These are phyloP conservation scores for Plasmodium knowlesi DNA, from an alignment of 169 alveolate genomes.

Conservation along the genomic window DNA sequence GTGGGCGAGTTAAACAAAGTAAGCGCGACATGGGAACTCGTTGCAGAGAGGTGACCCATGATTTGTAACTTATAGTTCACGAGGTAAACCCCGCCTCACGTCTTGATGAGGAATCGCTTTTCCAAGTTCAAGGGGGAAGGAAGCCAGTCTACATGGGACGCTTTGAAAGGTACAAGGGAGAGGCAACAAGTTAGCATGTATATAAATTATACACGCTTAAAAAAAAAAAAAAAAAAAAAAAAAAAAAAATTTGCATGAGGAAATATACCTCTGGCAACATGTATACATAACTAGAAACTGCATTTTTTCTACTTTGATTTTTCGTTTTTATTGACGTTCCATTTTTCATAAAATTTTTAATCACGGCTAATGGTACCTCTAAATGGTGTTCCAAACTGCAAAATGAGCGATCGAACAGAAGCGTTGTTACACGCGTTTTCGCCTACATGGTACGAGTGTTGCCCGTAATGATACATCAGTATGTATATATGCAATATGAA, in stretches of 20 bases:
- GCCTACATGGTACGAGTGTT: neutral
- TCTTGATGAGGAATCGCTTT: neutral
- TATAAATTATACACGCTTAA: neutral
- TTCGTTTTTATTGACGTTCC: neutral
- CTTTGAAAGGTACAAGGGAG: neutral
- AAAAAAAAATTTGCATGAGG: constrained; percentile 1
- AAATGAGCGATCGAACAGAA: neutral
- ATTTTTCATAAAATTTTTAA: neutral
- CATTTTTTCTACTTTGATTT: neutral
- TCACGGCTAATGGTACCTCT: neutral
- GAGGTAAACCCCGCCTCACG: neutral
- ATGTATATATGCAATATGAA: constrained; percentile 9
- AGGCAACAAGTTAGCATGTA: neutral
- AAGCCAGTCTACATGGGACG: neutral
- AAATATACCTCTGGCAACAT: neutral
- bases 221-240: constrained; percentile 15
- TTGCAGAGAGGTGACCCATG: neutral
- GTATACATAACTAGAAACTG: neutral
- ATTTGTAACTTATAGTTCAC: neutral
- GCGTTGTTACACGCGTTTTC: neutral
- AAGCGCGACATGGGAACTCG: neutral
- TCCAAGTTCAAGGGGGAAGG: neutral
- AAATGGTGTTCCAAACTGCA: neutral
- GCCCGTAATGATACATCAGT: neutral
- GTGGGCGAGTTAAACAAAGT: neutral